Evolutionary conservation across 2,329 filamentous ascomycete species (phyloP), one percentile per base, ranked within the genome.

Genomic region (Stemphylium lycopersici): DNA sequence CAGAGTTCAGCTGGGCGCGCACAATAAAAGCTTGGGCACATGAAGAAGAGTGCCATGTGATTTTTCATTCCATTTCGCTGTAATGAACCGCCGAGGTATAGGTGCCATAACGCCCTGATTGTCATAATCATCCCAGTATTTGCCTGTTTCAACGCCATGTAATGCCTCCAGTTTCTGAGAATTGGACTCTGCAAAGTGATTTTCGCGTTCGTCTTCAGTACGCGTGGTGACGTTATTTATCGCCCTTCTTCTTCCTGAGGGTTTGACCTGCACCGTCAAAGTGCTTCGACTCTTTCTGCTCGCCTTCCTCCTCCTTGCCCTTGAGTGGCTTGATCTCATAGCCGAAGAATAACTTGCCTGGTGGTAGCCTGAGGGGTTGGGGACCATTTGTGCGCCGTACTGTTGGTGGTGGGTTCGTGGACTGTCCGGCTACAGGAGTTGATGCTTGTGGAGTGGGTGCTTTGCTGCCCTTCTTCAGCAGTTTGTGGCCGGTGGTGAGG

Each of bases 331-430:
- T 96, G 71, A 96, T 84, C 69, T 96, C 89, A 69, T 98, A 99
- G 3, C 95, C 95, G 61, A 99, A 96, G 81, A 99, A 99, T 4
- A 99, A 82, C 77, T 97, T 96, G 67, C 95, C 95, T 0, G 90
- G 89, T 0, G 91, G 85, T 46, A 99, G 75, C 24, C 95, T 84
- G 6, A 99, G 82, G 3, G 93, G 92, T 71, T 95, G 90, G 0
- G 93, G 92, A 0, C 92, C 93, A 61, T 93, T 92, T 12, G 83
- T 87, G 57, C 84, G 79, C 3, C 77, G 74, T 40, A 77, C 71
- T 3, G 79, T 71, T 22, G 67, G 68, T 58, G 83, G 71, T 4
- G 65, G 70, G 50, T 75, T 74, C 15, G 72, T 79, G 60, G 66
- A 79, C 26, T 78, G 74, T 13, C 85, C 84, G 8, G 86, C 83